Evolutionary conservation across 169 alveolate species (phyloP), one percentile per base, ranked within the genome.

Genomic region (Cryptosporidium viatorum): DNA sequence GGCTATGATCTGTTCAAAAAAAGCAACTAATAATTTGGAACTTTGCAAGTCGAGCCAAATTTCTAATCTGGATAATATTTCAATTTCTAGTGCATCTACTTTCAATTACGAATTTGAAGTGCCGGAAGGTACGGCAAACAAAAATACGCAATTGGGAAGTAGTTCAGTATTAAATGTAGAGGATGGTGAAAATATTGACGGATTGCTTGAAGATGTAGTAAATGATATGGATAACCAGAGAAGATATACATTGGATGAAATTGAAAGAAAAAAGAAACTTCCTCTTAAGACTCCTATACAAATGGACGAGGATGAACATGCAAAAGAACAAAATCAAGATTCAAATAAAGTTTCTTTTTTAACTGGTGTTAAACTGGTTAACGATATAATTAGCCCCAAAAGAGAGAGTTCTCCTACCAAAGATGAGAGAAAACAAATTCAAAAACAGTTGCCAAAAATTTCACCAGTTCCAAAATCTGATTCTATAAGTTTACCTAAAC

Each of bases 51-150:
- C 43, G n/a, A 35, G 33, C 0, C 16, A 6, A 31, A 29, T 41
- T 26, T 3, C 14, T 6, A 4, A n/a, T 37, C 14, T 41, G 23
- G 86, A 73, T 55, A 26, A 31, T 18, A 8, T 5, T 4, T 73
- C 86, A 1, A 73, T 73, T 73, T 73, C 86, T 55, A 73, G 86
- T 55, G 86, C 37, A 3, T 73, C 86, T 23, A 33, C 69, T 8
- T 73, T 73, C 16, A 35, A 59, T 37, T 73, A 52, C 33, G 84
- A 69, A 2, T 45, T 45, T 65, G 71, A 65, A 5, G 8, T 0
- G 1, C 71, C 71, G 21, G 18, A 59, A 18, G 39, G 23, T 59
- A 3, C 39, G 9, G 69, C 0, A 59, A 69, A 45, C 29, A 8
- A 18, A 41, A 59, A 4, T 55, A 35, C 18, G 29, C 5, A 31